Evolutionary conservation across 2,329 filamentous ascomycete genomes (phyloP), one percentile per base, ranked within the genome.

Genomic region (Diaporthe vaccinii): DNA sequence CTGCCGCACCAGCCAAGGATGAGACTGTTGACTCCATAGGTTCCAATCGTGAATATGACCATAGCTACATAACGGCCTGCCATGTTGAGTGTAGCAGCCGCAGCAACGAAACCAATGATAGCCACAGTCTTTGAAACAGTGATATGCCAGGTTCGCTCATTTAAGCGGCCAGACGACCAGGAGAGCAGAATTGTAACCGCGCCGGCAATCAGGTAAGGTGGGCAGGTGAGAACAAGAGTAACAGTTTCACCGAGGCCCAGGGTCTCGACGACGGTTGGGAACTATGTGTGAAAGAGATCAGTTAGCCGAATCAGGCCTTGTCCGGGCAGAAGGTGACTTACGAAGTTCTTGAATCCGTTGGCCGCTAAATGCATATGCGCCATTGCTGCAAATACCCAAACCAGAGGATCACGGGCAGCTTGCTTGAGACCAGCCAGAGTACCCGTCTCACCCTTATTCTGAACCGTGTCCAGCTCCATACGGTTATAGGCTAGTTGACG

Each of bases 141-240:
- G 76, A 86, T 84, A 68, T 85, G 84, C 82, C 82, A 85, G 3
- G 84, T 85, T 22, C 85, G 80, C 71, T 87, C 85, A 49, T 87
- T 84, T 76, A 84, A 83, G 6, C 81, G 81, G 2, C 86, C 87
- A 0, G 86, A 87, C 0, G 83, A 86, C 78, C 84, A 84, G 1
- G 84, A 86, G 6, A 84, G 82, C 2, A 84, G 73, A 59, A 87
- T 84, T 14, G 85, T 85, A 15, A 84, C 83, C 31, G 83, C 83
- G 5, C 84, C 86, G 0, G 87, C 86, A n/a, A 87, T 79, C 0
- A 87, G 80, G 77, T 87, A 89, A 0, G 87, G 87, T 0, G 87
- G 87, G 73, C 82, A 84, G 15, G 84, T 87, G 20, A 87, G 82
- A 3, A 85, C 84, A 4, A 87, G 81, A 2, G 85, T 86, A 39